Percentiles rank a stretch among this genome's conserved stretches.
These are phyloP conservation scores for Phytophthora ohioensis DNA, from an alignment of 352 stramenopile species.

Conservation along the genomic window DNA sequence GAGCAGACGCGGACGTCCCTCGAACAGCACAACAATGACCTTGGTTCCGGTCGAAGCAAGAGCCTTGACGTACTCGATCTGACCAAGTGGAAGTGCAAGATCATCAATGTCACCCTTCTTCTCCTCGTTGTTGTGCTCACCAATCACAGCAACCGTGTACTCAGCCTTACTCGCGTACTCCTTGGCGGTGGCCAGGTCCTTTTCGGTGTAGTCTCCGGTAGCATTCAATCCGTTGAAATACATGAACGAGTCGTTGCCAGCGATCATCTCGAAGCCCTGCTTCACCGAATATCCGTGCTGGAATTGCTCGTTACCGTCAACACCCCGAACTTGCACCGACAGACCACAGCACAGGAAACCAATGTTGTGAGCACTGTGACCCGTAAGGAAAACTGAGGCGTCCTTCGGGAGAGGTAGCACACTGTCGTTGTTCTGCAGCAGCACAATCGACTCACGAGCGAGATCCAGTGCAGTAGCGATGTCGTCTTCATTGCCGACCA, in stretches of 20 bases:
- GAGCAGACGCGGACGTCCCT: slow-evolving; percentile 80
- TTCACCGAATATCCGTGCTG: slow-evolving; percentile 59
- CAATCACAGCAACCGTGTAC: slow-evolving; percentile 46
- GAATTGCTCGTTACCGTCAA: slow-evolving; percentile 51
- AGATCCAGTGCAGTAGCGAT: slow-evolving; percentile 52
- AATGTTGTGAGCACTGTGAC: slow-evolving; percentile 55
- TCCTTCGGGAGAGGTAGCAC: slow-evolving; percentile 18
- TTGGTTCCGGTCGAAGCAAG: slow-evolving; percentile 67
- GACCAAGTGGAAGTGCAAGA: slow-evolving; percentile 32
- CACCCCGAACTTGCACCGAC: slow-evolving; percentile 76
- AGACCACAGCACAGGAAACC: slow-evolving; percentile 71
- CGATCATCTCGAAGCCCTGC: slow-evolving; percentile 47
- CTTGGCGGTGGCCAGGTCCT: slow-evolving; percentile 22
- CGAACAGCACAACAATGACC: slow-evolving; percentile 76
- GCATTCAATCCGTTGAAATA: slow-evolving; percentile 65
- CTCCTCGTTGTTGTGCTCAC: slow-evolving; percentile 49
- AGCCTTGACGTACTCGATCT: slow-evolving; percentile 78
- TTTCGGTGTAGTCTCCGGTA: slow-evolving; percentile 54
- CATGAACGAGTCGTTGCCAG: slow-evolving; percentile 25
- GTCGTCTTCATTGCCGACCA: slow-evolving; percentile 58
- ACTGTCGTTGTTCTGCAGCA: slow-evolving; percentile 36
- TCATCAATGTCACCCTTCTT: slow-evolving; percentile 86
- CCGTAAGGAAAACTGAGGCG: slow-evolving; percentile 29
- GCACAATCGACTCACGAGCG: slow-evolving; percentile 62
- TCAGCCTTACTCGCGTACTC: slow-evolving; percentile 29